Percentiles rank a stretch among this genome's conserved stretches.
phyloP scores from a whole-genome alignment of 208 protist species.

The Acanthamoeba royreba region DNA sequence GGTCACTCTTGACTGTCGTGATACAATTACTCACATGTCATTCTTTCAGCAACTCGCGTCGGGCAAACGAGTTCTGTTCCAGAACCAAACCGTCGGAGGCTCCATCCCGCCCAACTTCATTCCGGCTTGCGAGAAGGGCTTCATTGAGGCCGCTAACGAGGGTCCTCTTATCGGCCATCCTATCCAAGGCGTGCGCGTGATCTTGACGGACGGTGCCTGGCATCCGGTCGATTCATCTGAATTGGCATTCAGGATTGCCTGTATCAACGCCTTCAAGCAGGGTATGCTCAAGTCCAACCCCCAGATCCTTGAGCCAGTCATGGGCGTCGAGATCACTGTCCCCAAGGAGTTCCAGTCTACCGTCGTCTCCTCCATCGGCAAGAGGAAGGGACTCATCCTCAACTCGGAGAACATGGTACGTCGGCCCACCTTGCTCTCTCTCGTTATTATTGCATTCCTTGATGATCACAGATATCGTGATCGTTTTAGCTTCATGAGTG shows the following conservation, averaged over 20 bases:
- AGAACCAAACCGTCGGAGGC: conserved; percentile 89
- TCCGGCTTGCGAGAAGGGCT: conserved; percentile 83
- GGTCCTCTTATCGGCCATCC: conserved; percentile 93
- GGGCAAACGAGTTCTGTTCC: conserved; percentile 83
- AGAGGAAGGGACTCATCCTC: conserved; percentile 74
- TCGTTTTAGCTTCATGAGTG: background rate
- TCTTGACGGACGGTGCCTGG: conserved; percentile 93
- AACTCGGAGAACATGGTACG: conserved; percentile 54
- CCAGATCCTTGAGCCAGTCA: conserved; percentile 95
- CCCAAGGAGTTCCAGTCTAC: conserved; percentile 73
- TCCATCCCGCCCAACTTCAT: conserved; percentile 86
- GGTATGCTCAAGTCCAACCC: conserved; percentile 84
- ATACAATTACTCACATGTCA: too few species aligned
- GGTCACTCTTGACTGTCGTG: background rate
- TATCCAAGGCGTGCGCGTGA: conserved; percentile 88
- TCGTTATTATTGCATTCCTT: background rate
- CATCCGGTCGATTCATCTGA: conserved; percentile 99
- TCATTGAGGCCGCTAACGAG: conserved; percentile 72
- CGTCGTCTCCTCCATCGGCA: conserved; percentile 69
- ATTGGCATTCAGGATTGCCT: conserved; percentile 95
- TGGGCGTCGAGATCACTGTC: conserved; percentile 87
- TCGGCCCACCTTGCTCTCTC: background rate
- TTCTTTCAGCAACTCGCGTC: background rate
- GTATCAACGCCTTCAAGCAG: conserved; percentile 92
- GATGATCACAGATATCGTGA: background rate